Evolutionary conservation across 148 eudicot species (phyloP).

Genomic region (Rhododendron ferrugineum): DNA sequence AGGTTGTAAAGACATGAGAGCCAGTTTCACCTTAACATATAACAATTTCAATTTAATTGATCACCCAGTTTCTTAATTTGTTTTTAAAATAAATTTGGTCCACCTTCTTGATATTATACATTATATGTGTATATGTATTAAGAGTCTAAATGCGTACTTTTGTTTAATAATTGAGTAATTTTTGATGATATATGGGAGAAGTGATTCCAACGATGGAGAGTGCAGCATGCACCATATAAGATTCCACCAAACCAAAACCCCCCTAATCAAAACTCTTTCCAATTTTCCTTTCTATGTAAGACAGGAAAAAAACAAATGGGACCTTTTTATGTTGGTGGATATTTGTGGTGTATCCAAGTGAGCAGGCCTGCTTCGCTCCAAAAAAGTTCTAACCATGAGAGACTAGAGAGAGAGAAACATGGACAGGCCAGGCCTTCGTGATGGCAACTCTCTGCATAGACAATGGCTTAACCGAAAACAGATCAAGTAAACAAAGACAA

Average conservation of each 20-base stretch:
- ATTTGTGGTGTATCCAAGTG: conserved; percentile 9
- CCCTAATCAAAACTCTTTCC: background rate
- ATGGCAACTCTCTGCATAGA: background rate
- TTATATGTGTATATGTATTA: background rate
- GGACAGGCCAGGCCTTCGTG: background rate
- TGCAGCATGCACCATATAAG: conserved; percentile 13
- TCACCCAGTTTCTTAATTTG: background rate
- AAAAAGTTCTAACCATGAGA: background rate
- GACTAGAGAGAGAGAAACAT: background rate
- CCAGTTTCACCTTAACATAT: background rate
- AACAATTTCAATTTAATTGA: background rate
- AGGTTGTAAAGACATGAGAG: background rate
- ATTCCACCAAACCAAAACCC: conserved; percentile 5
- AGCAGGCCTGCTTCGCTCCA: conserved; percentile 2
- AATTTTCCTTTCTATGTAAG: background rate
- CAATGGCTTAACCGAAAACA: background rate
- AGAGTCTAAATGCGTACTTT: background rate
- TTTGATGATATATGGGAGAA: conserved; percentile 8
- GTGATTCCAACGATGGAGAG: conserved; percentile 7
- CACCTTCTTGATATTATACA: background rate
- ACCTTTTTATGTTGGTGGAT: background rate
- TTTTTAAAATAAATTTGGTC: background rate
- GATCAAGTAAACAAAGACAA: background rate
- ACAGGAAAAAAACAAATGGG: background rate
- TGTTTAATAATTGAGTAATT: background rate